These are phyloP conservation scores for Suhomyces kilbournensis DNA, from an alignment of 805 yeast species.

Conservation along the genomic window DNA sequence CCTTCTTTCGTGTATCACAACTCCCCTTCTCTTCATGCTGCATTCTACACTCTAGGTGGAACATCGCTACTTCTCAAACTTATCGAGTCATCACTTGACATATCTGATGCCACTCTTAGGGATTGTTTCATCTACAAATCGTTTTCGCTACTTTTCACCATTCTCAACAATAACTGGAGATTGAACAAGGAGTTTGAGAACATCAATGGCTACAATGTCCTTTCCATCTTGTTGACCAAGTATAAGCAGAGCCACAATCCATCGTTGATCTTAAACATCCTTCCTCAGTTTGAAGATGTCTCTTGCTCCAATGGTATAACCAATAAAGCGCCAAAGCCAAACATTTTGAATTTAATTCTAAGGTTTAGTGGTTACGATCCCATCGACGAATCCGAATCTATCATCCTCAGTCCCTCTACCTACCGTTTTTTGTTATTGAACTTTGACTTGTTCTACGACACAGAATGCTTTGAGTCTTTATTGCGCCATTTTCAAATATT, in stretches of 20 bases:
- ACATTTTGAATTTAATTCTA: constrained; percentile 48
- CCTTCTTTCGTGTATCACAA: constrained; percentile 18
- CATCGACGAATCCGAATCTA: constrained; percentile 50
- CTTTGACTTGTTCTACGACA: constrained; percentile 64
- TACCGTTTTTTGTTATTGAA: constrained; percentile 52
- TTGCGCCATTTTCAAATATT: constrained; percentile 59
- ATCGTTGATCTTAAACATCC: constrained; percentile 3
- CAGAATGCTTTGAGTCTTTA: constrained; percentile 50
- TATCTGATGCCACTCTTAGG: constrained; percentile 10
- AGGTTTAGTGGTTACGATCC: constrained; percentile 56
- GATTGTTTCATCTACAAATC: constrained; percentile 28
- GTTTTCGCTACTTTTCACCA: constrained; percentile 40
- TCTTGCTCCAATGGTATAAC: neutral
- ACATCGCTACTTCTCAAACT: constrained; percentile 43
- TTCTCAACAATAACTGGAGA: constrained; percentile 49
- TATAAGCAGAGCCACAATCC: constrained; percentile 33
- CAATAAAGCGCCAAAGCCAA: constrained; percentile 10
- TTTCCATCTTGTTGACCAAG: constrained; percentile 51
- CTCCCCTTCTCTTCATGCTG: constrained; percentile 25
- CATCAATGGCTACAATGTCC: constrained; percentile 56
- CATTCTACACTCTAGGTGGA: constrained; percentile 51
- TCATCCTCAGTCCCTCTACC: constrained; percentile 53
- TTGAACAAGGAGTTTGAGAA: constrained; percentile 56
- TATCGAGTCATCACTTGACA: constrained; percentile 42
- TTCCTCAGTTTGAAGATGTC: neutral